phyloP scores from a whole-genome alignment of 139 green algal species.

The Diplosphaera chodatii region DNA sequence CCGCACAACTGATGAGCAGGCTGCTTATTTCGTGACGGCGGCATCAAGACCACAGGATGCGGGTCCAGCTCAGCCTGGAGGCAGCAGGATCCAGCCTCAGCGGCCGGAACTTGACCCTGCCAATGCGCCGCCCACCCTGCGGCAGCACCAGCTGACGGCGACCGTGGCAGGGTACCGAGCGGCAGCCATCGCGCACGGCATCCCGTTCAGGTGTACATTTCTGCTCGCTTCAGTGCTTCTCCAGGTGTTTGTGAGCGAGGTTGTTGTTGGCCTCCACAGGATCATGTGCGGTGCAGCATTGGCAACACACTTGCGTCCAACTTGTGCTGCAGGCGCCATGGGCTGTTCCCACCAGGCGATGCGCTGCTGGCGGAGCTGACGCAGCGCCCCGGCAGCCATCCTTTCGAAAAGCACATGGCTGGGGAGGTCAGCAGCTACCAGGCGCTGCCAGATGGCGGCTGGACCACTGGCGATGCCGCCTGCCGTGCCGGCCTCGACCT shows the following conservation, averaged over 20 bases:
- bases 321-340: not conserved
- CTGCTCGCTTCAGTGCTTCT: too few species aligned
- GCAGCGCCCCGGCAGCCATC: not conserved
- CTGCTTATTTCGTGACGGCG: too few species aligned
- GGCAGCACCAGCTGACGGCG: slow-evolving; percentile 5
- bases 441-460: slow-evolving; percentile 20
- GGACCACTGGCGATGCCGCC: slow-evolving; percentile 24
- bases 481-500: slow-evolving; percentile 27
- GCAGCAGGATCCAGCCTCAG: not conserved
- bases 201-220: slow-evolving; percentile 23
- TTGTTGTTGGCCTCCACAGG: too few species aligned
- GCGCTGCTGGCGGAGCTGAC: slow-evolving; percentile 12
- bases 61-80: not conserved
- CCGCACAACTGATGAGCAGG: too few species aligned
- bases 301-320: too few species aligned
- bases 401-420: slow-evolving; percentile 43
- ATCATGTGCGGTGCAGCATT: too few species aligned
- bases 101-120: not conserved
- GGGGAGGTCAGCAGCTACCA: slow-evolving; percentile 11
- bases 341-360: slow-evolving; percentile 13
- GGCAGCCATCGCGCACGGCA: slow-evolving; percentile 18
- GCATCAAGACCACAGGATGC: too few species aligned
- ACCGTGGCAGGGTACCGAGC: slow-evolving; percentile 10
- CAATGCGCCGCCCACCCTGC: not conserved
- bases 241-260: too few species aligned